Conservation (phyloP, 2,329 filamentous ascomycete species). For the Graphilbum ipis-grandicollis region DNA sequence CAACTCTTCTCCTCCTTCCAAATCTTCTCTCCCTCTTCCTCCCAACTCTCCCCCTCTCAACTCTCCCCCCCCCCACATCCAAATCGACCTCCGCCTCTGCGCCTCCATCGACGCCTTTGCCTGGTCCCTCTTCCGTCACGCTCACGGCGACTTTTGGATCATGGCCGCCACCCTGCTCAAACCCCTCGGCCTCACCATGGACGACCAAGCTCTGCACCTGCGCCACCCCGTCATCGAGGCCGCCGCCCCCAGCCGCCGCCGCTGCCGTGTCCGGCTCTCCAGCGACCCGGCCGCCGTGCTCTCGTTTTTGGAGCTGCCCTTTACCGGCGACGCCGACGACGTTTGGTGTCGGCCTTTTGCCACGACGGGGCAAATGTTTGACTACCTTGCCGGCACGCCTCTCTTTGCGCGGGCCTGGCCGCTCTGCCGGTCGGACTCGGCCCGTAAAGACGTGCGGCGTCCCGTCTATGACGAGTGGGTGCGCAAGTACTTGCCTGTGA, state of each 20-base stretch:
- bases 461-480: conserved; percentile 43
- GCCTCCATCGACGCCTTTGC: conserved; percentile 22
- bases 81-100: conserved; percentile 51
- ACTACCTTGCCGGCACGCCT: conserved; percentile 39
- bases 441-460: too few species aligned
- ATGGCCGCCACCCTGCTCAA: conserved; percentile 48
- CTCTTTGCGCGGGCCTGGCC: too few species aligned
- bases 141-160: conserved; percentile 57
- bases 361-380: conserved; percentile 37
- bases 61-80: conserved; percentile 30
- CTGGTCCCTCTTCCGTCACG: conserved; percentile 52
- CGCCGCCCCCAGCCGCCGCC: conserved; percentile 35
- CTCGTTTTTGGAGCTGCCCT: conserved; percentile 41
- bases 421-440: too few species aligned
- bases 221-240: conserved; percentile 52
- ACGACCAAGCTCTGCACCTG: conserved; percentile 44
- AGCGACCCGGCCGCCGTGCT: conserved; percentile 37
- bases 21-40: too few species aligned
- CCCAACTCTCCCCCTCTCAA: too few species aligned
- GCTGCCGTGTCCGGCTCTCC: conserved; percentile 42
- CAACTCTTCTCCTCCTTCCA: too few species aligned
- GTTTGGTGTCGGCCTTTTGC: conserved; percentile 38
- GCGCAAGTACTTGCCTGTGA: conserved; percentile 41
- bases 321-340: not conserved
- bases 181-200: conserved; percentile 47